These are phyloP conservation scores for Cinnamomum micranthum DNA, from an alignment of 164 flowering plant species.

Conservation along the genomic window DNA sequence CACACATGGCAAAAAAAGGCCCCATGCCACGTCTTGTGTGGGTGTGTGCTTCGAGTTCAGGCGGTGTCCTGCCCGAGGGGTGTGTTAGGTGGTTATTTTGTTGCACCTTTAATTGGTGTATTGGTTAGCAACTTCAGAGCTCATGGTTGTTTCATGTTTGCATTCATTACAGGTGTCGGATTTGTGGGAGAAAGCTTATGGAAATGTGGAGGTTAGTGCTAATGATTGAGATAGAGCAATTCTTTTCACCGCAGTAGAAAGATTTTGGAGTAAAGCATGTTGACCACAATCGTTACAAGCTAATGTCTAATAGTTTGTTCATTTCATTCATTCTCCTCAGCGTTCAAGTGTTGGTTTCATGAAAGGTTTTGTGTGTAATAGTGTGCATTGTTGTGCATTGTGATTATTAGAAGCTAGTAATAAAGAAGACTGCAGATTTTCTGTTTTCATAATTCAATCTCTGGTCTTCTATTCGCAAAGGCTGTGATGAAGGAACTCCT, in stretches of 20 bases:
- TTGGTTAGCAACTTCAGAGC: too few relatives aligned
- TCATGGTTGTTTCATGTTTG: too few relatives aligned
- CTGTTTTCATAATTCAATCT: background rate
- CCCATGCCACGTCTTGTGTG: too few relatives aligned
- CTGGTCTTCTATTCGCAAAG: background rate
- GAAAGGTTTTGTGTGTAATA: background rate
- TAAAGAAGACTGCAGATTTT: background rate
- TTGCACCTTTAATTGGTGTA: too few relatives aligned
- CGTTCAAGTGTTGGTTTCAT: background rate
- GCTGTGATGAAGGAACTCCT: too few relatives aligned
- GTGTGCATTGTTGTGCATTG: background rate
- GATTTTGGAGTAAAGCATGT: background rate
- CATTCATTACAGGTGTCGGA: background rate
- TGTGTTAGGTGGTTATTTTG: too few relatives aligned
- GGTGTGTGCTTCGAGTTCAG: too few relatives aligned
- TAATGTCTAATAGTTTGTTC: slow-evolving; percentile 1
- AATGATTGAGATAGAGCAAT: slow-evolving; percentile 1
- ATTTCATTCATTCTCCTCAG: slow-evolving; percentile 1
- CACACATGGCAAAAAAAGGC: too few relatives aligned
- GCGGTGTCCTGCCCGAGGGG: too few relatives aligned
- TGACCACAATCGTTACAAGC: slow-evolving; percentile 1
- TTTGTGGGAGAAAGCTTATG: background rate
- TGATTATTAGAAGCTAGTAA: background rate
- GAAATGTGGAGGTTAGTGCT: background rate
- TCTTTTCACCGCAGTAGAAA: background rate